A percentile compares a stretch with the other conserved stretches of the same genome.
These are phyloP conservation scores for Tolypocladium ophioglossoides DNA, from an alignment of 2,329 filamentous ascomycete species.

Conservation along the genomic window DNA sequence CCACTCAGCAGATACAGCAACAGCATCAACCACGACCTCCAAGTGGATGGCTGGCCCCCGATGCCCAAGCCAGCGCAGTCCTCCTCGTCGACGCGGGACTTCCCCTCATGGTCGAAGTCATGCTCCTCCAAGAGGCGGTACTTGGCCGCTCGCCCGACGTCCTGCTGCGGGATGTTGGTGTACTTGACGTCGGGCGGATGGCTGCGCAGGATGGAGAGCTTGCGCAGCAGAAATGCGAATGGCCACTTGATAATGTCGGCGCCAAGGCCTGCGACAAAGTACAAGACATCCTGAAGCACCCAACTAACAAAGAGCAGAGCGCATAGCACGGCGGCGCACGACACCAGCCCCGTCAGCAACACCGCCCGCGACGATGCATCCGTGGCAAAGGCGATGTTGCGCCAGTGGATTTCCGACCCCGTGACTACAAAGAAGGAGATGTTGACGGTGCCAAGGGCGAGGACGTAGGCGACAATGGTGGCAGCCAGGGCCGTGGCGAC, in stretches of 20 bases:
- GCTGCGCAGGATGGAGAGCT: background rate
- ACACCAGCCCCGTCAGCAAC: slow-evolving; percentile 19
- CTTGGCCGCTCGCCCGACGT: slow-evolving; percentile 9
- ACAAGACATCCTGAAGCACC: slow-evolving; percentile 15
- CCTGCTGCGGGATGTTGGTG: slow-evolving; percentile 12
- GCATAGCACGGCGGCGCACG: slow-evolving; percentile 10
- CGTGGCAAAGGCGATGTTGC: slow-evolving; percentile 18
- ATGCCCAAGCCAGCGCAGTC: background rate
- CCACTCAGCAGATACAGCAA: slow-evolving; percentile 6
- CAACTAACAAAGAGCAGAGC: slow-evolving; percentile 9
- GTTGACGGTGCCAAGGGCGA: slow-evolving; percentile 13
- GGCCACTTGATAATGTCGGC: slow-evolving; percentile 17
- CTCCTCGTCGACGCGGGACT: background rate
- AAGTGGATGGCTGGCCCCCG: background rate
- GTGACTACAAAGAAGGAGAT: slow-evolving; percentile 16
- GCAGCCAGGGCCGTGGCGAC: slow-evolving; percentile 6
- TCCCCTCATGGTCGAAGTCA: background rate
- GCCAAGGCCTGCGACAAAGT: slow-evolving; percentile 8
- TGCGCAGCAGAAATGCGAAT: slow-evolving; percentile 3
- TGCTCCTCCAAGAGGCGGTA: slow-evolving; percentile 3
- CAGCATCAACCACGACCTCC: background rate
- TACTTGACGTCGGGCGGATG: slow-evolving; percentile 5
- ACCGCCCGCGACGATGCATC: slow-evolving; percentile 19
- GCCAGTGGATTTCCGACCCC: slow-evolving; percentile 23
- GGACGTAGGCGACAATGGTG: slow-evolving; percentile 10